Evolutionary conservation across 495 filamentous ascomycete species (phyloP).

Genomic region (Aspergillus sparsus): DNA sequence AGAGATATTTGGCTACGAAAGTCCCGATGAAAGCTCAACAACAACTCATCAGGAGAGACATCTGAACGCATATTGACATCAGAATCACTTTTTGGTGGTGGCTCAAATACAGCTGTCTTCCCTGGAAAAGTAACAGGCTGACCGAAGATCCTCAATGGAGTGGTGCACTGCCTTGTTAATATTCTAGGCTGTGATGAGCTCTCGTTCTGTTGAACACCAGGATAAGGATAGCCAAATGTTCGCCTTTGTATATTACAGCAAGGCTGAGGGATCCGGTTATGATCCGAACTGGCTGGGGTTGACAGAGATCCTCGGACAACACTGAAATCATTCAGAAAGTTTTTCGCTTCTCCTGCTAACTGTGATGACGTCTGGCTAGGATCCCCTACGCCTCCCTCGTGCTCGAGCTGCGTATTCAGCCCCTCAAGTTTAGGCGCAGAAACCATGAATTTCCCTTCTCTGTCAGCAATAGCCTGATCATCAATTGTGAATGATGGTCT

Average conservation of each 20-base stretch:
- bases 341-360: too few relatives aligned
- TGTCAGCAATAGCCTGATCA: conserved; percentile 10
- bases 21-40: too few relatives aligned
- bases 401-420: not conserved
- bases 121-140: conserved; percentile 12
- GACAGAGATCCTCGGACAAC: not conserved
- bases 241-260: not conserved
- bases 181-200: not conserved
- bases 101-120: not conserved
- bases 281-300: not conserved
- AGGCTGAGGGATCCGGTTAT: not conserved
- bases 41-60: not conserved
- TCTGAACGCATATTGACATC: not conserved
- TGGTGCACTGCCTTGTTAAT: not conserved
- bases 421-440: not conserved
- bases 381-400: not conserved
- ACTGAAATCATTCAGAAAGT: not conserved
- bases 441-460: conserved; percentile 4
- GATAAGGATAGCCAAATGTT: not conserved
- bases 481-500: conserved; percentile 17
- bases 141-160: conserved; percentile 8
- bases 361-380: not conserved
- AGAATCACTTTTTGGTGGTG: not conserved
- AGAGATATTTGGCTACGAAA: too few relatives aligned
- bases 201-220: not conserved